Base-by-base conservation (phyloP, 495 filamentous ascomycete species). In the Penicillium cinerascens region DNA sequence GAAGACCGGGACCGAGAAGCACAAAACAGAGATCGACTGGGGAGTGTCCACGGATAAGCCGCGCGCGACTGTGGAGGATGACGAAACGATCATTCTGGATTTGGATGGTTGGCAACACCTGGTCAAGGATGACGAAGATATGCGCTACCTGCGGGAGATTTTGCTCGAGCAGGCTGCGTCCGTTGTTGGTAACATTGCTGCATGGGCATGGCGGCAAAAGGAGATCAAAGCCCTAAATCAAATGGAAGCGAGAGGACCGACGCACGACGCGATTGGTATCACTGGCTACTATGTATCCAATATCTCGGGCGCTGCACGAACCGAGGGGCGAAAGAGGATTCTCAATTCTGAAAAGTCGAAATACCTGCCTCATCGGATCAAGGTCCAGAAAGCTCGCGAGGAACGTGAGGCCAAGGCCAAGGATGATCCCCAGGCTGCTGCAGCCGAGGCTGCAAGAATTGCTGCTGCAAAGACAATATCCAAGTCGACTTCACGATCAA, bases 341-440 rank as follows among this genome's bases (percentile, higher is more conserved):
- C 78, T 93, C 40, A 91, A 99, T 61, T 86, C 89, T 0, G 95
- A 97, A 65, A 99, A 99, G 72, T 96, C 91, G 26, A 95, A 95
- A 66, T 99, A 99, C 59, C 82, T 99, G 2, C 93, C 95, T 7
- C 93, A 99, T 77, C 91, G 95, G 45, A 89, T 99, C 70, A 92
- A 91, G 56, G 90, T 99, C 43, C 87, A 95, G 62, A 89, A 85
- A 61, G 89, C 87, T 16, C 82, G 91, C 21, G 91, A 95, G 68
- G 90, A 92, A 65, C 87, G 89, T 11, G 86, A 95, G 69, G 89
- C 88, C 6, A 81, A 81, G 47, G 89, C 85, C 6, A 88, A 87
- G 63, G 86, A 82, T 58, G 83, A 86, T 46, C 81, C 83, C 39
- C 83, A 86, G 39, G 80, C 84, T 55, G 68, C 81, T 4, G 83